Evolutionary conservation across 495 filamentous ascomycete species (phyloP).

Genomic region (Xylaria curta): DNA sequence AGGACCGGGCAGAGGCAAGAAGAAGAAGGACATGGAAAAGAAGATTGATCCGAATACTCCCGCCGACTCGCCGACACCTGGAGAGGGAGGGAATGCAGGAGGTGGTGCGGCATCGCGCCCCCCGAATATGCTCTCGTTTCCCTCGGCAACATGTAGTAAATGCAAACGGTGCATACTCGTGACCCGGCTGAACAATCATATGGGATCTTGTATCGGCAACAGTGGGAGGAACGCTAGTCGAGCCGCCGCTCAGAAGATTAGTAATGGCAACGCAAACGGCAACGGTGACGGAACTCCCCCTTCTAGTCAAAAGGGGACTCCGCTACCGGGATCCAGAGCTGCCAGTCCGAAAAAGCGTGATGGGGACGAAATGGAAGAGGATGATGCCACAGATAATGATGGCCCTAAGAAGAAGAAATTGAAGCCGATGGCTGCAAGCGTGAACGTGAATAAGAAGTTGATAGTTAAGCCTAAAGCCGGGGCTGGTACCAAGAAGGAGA

Average conservation of each 20-base stretch:
- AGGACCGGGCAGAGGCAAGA: conserved; percentile 62
- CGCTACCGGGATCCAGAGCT: conserved; percentile 55
- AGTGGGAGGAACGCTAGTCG: conserved; percentile 72
- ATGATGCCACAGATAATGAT: conserved; percentile 56
- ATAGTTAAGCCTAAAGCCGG: conserved; percentile 54
- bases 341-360: conserved; percentile 60
- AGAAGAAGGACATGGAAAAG: conserved; percentile 67
- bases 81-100: conserved; percentile 47
- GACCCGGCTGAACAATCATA: conserved; percentile 70
- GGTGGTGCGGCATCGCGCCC: conserved; percentile 50
- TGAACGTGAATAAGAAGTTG: conserved; percentile 50
- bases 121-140: conserved; percentile 66
- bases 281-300: conserved; percentile 61
- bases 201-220: conserved; percentile 81
- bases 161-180: conserved; percentile 62
- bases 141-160: conserved; percentile 61
- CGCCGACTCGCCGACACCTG: conserved; percentile 57
- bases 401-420: conserved; percentile 60
- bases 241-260: conserved; percentile 61
- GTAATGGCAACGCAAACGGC: conserved; percentile 55
- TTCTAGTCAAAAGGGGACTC: conserved; percentile 65
- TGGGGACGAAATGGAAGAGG: conserved; percentile 55
- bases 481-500: conserved; percentile 51
- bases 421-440: conserved; percentile 47
- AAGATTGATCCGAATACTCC: conserved; percentile 54